Evolutionary conservation across 306 rosid genomes (phyloP), one percentile per base, ranked within the genome.

Genomic region (Boehmeria nivea): DNA sequence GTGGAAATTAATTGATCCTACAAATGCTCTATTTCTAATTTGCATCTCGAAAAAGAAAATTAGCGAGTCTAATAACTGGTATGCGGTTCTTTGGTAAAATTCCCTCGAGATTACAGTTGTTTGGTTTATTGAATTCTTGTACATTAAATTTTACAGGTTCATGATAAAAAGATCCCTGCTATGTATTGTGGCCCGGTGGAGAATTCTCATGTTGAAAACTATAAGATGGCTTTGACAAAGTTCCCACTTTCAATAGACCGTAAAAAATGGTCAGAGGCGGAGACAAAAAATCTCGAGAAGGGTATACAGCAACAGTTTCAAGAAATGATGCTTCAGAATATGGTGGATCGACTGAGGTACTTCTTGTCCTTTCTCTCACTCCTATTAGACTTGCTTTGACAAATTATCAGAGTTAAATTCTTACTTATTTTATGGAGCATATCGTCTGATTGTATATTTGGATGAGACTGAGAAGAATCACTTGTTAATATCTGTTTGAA

Each of bases 271-370:
- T 76, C 88, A 31, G 71, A 56, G 48, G 69, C 6, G 13, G 96
- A 87, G 66, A 84, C 36, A 70, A 65, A 78, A 64, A 83, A 76
- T 69, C 88, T 91, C 63, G 75, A 16, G 2, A 91, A 80, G 79
- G 98, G 96, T 66, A 80, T 91, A 71, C 83, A 67, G 68, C 94
- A 87, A 59, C 94, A 90, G 67, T 84, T 87, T 75, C 95, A 82
- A 61, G 87, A 87, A 77, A 76, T 54, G 71, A 63, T 76, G 66
- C 77, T 76, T 74, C 90, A 83, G 59, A 69, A 64, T 45, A 72
- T 87, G 42, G 40, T 78, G 12, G 85, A 83, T 76, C 76, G 73
- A 51, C 70, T 65, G 20, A 70, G 91, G 98, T 90, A 76, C 40
- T 21, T 19, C 21, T 17, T 13, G 10, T 59, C 64, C 11, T 60